These are phyloP conservation scores for Barnettozyma salicaria DNA, from an alignment of 805 yeast species.

Conservation along the genomic window DNA sequence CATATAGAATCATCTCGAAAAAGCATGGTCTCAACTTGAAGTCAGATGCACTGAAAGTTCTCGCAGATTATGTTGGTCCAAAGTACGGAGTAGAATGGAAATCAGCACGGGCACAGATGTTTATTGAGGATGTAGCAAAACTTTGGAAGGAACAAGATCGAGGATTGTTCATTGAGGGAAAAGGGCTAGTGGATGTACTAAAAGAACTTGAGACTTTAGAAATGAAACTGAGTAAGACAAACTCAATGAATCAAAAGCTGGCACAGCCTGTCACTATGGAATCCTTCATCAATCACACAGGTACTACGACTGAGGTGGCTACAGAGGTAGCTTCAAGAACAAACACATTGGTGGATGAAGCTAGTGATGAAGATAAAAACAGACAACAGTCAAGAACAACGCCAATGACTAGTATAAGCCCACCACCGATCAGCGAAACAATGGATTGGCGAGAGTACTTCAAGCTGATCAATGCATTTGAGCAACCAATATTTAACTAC, in stretches of 20 bases:
- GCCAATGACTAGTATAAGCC: slow-evolving; percentile 25
- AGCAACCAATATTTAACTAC: slow-evolving; percentile 60
- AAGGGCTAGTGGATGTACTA: slow-evolving; percentile 56
- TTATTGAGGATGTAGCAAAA: slow-evolving; percentile 72
- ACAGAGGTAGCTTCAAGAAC: slow-evolving; percentile 4
- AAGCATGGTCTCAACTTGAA: slow-evolving; percentile 89
- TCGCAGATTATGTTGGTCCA: slow-evolving; percentile 72
- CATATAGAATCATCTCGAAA: slow-evolving; percentile 83
- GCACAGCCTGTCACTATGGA: slow-evolving; percentile 12
- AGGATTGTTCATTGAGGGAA: slow-evolving; percentile 80
- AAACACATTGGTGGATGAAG: slow-evolving; percentile 14
- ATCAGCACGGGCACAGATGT: slow-evolving; percentile 51
- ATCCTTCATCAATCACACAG: slow-evolving; percentile 6
- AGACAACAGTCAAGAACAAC: slow-evolving; percentile 14
- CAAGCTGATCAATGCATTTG: slow-evolving; percentile 54
- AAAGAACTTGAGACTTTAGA: slow-evolving; percentile 41
- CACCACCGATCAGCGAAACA: slow-evolving; percentile 23
- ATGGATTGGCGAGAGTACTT: slow-evolving; percentile 72
- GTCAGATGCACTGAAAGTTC: slow-evolving; percentile 67
- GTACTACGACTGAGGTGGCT: not conserved
- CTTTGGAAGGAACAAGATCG: slow-evolving; percentile 87
- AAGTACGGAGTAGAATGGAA: slow-evolving; percentile 87
- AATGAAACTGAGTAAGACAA: slow-evolving; percentile 10
- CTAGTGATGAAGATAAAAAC: slow-evolving; percentile 13
- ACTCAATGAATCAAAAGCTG: slow-evolving; percentile 5